phyloP scores from a whole-genome alignment of 1,284 basidiomycete genomes.

The Neonothopanus nambi region DNA sequence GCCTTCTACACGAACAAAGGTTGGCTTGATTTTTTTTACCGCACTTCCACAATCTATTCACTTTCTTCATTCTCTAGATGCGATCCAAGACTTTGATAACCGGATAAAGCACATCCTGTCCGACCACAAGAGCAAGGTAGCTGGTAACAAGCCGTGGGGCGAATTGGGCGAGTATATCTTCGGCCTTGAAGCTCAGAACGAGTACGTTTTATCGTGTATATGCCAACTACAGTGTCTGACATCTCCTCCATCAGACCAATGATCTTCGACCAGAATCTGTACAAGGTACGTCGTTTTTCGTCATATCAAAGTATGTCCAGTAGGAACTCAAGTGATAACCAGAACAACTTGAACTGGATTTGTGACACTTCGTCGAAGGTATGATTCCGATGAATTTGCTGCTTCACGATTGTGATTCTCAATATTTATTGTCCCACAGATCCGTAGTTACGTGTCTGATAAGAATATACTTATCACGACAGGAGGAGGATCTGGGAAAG shows the following conservation, averaged over 20 bases:
- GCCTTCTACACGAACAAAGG: neutral
- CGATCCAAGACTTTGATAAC: conserved; percentile 1
- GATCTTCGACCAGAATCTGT: conserved; percentile 25
- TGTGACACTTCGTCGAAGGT: conserved; percentile 22
- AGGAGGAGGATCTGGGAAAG: conserved; percentile 20
- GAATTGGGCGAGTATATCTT: conserved; percentile 45
- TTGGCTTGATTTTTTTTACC: neutral
- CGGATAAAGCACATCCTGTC: conserved; percentile 4
- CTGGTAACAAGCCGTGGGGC: conserved; percentile 5
- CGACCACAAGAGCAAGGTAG: neutral
- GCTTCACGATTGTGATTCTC: no score
- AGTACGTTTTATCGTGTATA: neutral
- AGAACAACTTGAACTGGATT: conserved; percentile 18
- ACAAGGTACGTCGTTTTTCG: conserved; percentile 3
- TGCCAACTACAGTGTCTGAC: neutral
- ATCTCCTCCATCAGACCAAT: conserved; percentile 17
- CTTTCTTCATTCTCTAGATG: neutral
- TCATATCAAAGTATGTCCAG: neutral
- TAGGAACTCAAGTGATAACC: neutral
- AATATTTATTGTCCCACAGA: conserved; percentile 18
- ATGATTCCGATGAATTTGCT: neutral
- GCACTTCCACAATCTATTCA: neutral
- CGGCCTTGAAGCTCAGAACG: conserved; percentile 39
- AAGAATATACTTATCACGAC: conserved; percentile 22
- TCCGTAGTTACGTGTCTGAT: conserved; percentile 27